phyloP scores from a whole-genome alignment of 768 basidiomycete genomes.

The Tylopilus sp. region DNA sequence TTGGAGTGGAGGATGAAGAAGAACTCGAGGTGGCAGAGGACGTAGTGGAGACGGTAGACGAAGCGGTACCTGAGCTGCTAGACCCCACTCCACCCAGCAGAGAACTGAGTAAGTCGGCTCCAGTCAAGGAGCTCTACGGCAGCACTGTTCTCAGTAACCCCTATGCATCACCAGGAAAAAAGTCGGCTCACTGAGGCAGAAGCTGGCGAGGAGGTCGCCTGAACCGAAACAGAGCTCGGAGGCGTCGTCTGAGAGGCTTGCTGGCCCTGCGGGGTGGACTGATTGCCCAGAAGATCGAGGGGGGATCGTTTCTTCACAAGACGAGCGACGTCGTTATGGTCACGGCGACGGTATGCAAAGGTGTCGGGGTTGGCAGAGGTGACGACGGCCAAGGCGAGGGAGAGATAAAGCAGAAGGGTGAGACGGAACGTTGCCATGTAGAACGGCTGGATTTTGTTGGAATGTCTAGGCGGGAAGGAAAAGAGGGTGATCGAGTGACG shows the following conservation, averaged over 20 bases:
- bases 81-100: conserved; percentile 11
- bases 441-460: conserved; percentile 5
- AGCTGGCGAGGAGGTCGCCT: conserved; percentile 11
- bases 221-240: not conserved
- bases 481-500: too few species aligned
- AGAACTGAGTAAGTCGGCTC: conserved; percentile 4
- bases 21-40: conserved; percentile 15
- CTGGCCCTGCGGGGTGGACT: not conserved
- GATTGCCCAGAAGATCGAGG: not conserved
- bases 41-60: conserved; percentile 17
- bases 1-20: conserved; percentile 14
- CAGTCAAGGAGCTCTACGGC: conserved; percentile 13
- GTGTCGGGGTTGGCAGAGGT: conserved; percentile 46
- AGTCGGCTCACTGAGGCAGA: conserved; percentile 19
- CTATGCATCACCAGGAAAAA: not conserved
- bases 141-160: conserved; percentile 2
- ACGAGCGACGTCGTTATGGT: conserved; percentile 58
- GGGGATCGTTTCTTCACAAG: conserved; percentile 65
- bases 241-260: conserved; percentile 14
- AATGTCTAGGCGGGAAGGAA: not conserved
- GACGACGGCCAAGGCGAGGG: conserved; percentile 49
- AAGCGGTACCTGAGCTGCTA: conserved; percentile 16
- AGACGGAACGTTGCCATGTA: conserved; percentile 54
- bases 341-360: conserved; percentile 43
- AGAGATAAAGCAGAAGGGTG: conserved; percentile 61